A percentile compares a stretch with the other conserved stretches of the same genome.
Evolutionary conservation across 345 rosid species (phyloP).

Genomic region (Gossypium arboreum): DNA sequence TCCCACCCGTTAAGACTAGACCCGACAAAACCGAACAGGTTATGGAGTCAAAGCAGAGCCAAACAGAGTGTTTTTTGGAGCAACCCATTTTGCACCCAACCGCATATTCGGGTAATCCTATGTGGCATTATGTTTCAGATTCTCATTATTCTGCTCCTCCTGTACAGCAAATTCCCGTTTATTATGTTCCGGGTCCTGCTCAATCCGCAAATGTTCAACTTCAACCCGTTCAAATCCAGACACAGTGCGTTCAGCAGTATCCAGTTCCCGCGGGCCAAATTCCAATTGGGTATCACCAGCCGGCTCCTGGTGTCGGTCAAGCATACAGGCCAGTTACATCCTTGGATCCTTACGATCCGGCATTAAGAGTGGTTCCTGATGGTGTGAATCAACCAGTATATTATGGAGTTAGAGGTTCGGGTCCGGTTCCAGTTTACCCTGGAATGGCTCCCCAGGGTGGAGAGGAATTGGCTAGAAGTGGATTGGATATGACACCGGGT

Average conservation of each 20-base stretch:
- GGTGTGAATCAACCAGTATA: conserved; percentile 52
- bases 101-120: conserved; percentile 42
- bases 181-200: conserved; percentile 51
- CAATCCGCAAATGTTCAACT: conserved; percentile 42
- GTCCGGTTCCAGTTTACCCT: conserved; percentile 46
- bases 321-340: conserved; percentile 46
- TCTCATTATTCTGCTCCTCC: conserved; percentile 50
- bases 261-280: conserved; percentile 41
- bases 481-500: conserved; percentile 41
- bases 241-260: conserved; percentile 56
- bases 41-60: conserved; percentile 26
- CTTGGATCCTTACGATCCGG: conserved; percentile 35
- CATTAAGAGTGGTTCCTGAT: conserved; percentile 38
- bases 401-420: conserved; percentile 55
- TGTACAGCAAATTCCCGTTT: conserved; percentile 52
- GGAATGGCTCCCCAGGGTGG: conserved; percentile 54
- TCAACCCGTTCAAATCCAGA: conserved; percentile 40
- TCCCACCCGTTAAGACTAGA: conserved; percentile 62
- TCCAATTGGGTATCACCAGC: conserved; percentile 62
- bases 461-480: conserved; percentile 45
- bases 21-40: conserved; percentile 42
- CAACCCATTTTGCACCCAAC: conserved; percentile 35
- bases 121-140: conserved; percentile 54
- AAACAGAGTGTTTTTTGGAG: conserved; percentile 24
- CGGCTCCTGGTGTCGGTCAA: conserved; percentile 47